phyloP scores from a whole-genome alignment of 768 basidiomycete genomes.

The Paxillus involutus region DNA sequence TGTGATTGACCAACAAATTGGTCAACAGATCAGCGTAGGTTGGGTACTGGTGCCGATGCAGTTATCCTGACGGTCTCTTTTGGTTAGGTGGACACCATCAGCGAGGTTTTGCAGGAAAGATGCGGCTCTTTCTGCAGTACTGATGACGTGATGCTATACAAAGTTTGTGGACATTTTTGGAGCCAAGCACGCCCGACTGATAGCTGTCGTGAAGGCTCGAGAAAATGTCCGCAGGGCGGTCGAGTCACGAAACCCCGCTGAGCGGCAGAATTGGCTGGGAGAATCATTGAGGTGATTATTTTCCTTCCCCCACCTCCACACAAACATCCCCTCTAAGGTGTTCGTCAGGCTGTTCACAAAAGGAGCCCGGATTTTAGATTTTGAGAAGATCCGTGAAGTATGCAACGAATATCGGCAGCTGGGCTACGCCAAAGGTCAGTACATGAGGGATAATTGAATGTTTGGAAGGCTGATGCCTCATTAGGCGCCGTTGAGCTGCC shows the following conservation, averaged over 20 bases:
- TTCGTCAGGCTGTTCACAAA: slow-evolving; percentile 76
- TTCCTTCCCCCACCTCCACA: neutral
- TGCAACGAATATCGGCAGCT: slow-evolving; percentile 88
- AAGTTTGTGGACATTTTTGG: slow-evolving; percentile 46
- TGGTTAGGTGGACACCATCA: slow-evolving; percentile 89
- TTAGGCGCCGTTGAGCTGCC: slow-evolving; percentile 85
- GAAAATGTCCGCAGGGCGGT: slow-evolving; percentile 92
- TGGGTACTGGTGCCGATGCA: neutral
- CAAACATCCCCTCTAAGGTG: slow-evolving; percentile 3
- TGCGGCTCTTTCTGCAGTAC: slow-evolving; percentile 98
- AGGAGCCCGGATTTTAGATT: slow-evolving; percentile 80
- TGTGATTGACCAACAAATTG: slow-evolving; percentile 97
- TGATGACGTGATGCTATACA: slow-evolving; percentile 97
- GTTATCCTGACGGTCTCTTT: slow-evolving; percentile 7
- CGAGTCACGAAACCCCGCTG: slow-evolving; percentile 70
- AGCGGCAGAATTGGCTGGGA: slow-evolving; percentile 75
- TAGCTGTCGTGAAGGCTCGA: slow-evolving; percentile 59
- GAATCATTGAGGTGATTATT: slow-evolving; percentile 78
- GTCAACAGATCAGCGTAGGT: slow-evolving; percentile 90
- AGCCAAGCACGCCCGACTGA: slow-evolving; percentile 5
- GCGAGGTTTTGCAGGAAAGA: slow-evolving; percentile 88
- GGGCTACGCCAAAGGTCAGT: slow-evolving; percentile 76
- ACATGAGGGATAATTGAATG: neutral
- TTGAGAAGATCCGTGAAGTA: slow-evolving; percentile 83
- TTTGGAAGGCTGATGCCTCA: neutral